Evolutionary conservation across 306 rosid species (phyloP).

Genomic region (Malus sylvestris): DNA sequence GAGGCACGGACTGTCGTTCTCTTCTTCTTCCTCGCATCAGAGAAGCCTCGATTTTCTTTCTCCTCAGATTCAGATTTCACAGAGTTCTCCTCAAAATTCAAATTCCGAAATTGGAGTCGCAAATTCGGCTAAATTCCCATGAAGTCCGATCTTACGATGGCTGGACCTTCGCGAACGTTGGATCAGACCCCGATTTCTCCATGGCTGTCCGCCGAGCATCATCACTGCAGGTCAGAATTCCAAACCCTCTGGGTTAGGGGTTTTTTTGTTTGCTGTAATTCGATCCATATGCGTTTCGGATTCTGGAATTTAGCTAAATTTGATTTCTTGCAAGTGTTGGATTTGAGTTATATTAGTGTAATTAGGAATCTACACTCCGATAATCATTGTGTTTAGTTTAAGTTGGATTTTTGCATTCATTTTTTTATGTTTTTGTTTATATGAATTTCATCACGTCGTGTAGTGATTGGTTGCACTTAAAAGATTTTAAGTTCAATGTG

Average conservation of each 20-base stretch:
- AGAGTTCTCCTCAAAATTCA: neutral
- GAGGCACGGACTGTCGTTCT: neutral
- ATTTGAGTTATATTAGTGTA: neutral
- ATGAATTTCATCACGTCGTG: neutral
- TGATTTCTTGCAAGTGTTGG: neutral
- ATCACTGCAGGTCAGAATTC: constrained; percentile 37
- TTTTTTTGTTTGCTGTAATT: neutral
- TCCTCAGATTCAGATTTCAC: constrained; percentile 7
- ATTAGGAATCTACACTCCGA: neutral
- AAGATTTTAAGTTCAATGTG: neutral
- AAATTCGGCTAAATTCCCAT: constrained; percentile 22
- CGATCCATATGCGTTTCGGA: neutral
- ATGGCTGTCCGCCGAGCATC: constrained; percentile 28
- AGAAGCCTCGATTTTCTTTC: neutral
- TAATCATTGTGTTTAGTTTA: neutral
- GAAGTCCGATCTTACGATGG: constrained; percentile 28
- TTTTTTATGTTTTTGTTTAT: neutral
- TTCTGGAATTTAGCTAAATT: neutral
- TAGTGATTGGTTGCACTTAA: neutral
- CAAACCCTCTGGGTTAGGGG: neutral
- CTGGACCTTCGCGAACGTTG: constrained; percentile 31
- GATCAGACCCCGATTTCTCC: constrained; percentile 33
- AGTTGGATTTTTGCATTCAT: neutral
- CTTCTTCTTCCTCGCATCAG: neutral
- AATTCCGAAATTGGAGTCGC: constrained; percentile 1